phyloP scores from a whole-genome alignment of 2,329 filamentous ascomycete species.

The Monilinia laxa region DNA sequence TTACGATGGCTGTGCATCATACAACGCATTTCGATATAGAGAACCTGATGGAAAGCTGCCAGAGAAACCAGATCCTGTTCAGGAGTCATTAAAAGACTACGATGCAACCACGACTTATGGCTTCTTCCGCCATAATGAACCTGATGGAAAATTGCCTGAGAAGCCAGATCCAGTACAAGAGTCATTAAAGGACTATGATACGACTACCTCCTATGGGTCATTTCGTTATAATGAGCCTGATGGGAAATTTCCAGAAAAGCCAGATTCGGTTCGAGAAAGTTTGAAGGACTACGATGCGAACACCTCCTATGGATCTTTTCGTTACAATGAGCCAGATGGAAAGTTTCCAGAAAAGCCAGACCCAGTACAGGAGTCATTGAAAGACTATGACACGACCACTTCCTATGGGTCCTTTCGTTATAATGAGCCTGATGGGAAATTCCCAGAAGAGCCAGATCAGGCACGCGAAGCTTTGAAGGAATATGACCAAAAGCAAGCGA shows the following conservation, averaged over 20 bases:
- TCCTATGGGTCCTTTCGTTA: conserved; percentile 35
- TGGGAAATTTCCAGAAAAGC: conserved; percentile 34
- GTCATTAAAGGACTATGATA: conserved; percentile 34
- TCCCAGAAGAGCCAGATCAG: conserved; percentile 33
- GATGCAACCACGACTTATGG: conserved; percentile 26
- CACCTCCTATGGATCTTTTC: conserved; percentile 28
- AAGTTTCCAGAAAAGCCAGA: conserved; percentile 33
- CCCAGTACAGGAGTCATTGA: conserved; percentile 25
- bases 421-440: conserved; percentile 34
- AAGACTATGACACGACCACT: conserved; percentile 9
- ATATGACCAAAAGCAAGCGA: conserved; percentile 23
- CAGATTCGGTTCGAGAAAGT: conserved; percentile 40
- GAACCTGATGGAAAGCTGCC: conserved; percentile 34
- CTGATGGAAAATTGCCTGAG: conserved; percentile 31
- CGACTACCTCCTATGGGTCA: conserved; percentile 28
- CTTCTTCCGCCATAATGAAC: conserved; percentile 33
- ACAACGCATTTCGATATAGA: conserved; percentile 33
- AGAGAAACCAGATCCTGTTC: conserved; percentile 37
- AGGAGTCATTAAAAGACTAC: conserved; percentile 40
- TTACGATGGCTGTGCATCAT: conserved; percentile 24
- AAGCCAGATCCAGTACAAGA: conserved; percentile 41
- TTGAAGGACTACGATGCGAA: conserved; percentile 44
- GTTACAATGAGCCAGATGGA: conserved; percentile 34
- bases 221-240: conserved; percentile 42
- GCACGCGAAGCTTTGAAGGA: conserved; percentile 40